Conservation (phyloP, 345 rosid genomes). For the Citrus sp. region DNA sequence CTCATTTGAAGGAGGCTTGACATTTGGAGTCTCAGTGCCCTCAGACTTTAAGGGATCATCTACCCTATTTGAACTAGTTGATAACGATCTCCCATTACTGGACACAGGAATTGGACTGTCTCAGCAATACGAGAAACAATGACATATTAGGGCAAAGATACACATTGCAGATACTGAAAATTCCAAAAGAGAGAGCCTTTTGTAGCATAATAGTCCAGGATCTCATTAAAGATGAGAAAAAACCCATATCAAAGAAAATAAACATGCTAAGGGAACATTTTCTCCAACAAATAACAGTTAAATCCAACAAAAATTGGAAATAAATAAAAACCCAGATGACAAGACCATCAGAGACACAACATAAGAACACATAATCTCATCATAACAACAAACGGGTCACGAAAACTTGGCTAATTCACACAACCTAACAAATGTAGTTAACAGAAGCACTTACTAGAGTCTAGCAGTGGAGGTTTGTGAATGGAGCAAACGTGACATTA, state of each 20-base stretch:
- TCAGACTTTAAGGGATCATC: slow-evolving; percentile 14
- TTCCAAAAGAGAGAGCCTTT: too few relatives aligned
- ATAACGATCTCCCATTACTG: slow-evolving; percentile 22
- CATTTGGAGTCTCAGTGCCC: slow-evolving; percentile 13
- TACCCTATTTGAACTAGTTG: slow-evolving; percentile 14
- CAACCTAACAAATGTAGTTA: neutral
- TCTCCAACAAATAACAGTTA: neutral
- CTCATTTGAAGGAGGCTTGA: slow-evolving; percentile 1
- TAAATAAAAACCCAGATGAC: neutral
- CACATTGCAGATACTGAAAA: neutral
- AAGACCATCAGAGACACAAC: neutral
- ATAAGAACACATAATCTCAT: neutral
- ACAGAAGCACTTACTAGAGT: slow-evolving; percentile 4
- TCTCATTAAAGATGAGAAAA: neutral
- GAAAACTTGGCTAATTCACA: neutral
- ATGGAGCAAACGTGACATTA: slow-evolving; percentile 16
- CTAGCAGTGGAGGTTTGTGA: slow-evolving; percentile 13
- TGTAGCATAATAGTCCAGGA: too few relatives aligned
- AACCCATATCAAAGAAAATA: neutral
- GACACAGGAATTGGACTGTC: slow-evolving; percentile 12
- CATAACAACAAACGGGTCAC: neutral
- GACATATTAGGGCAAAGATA: neutral
- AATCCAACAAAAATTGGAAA: neutral
- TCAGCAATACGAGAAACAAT: neutral
- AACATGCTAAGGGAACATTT: neutral